Percentiles rank a stretch among this genome's conserved stretches.
Evolutionary conservation across 2,329 filamentous ascomycete species (phyloP).

Genomic region (Tympanopsis confertula): DNA sequence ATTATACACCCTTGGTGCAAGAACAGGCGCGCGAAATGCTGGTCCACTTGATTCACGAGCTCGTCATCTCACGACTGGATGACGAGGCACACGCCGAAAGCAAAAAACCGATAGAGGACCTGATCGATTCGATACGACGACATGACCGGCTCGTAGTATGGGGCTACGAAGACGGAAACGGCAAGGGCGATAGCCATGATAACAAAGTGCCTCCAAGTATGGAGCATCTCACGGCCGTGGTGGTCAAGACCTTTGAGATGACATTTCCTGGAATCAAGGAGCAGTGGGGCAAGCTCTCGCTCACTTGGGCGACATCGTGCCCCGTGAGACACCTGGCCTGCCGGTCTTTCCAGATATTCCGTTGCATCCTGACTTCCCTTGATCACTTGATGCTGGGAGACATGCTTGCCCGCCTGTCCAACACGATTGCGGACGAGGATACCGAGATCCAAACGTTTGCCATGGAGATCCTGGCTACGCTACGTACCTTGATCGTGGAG

Average conservation of each 20-base stretch:
- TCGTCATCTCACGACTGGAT: constrained; percentile 73
- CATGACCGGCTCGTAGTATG: constrained; percentile 80
- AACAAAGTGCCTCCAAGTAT: constrained; percentile 80
- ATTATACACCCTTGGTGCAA: constrained; percentile 88
- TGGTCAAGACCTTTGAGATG: constrained; percentile 75
- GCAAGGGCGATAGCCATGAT: constrained; percentile 59
- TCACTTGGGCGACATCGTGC: constrained; percentile 94
- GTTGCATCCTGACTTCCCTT: constrained; percentile 79
- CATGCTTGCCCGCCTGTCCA: constrained; percentile 88
- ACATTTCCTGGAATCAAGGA: constrained; percentile 80
- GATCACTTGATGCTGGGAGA: constrained; percentile 92
- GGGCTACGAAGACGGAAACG: constrained; percentile 87
- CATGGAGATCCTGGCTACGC: constrained; percentile 90
- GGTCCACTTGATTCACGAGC: constrained; percentile 89
- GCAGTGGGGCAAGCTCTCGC: constrained; percentile 77
- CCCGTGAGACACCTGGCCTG: constrained; percentile 90
- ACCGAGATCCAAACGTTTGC: constrained; percentile 92
- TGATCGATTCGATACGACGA: constrained; percentile 76
- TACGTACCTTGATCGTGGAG: constrained; percentile 82
- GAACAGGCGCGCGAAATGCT: constrained; percentile 97
- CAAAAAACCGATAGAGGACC: constrained; percentile 69
- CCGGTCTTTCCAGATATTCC: constrained; percentile 92
- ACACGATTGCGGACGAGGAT: constrained; percentile 92
- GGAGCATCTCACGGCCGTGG: constrained; percentile 69
- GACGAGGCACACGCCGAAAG: constrained; percentile 48